These are phyloP conservation scores for Coemansia sp. DNA, from an alignment of 192 early-diverging fungal species.

Conservation along the genomic window DNA sequence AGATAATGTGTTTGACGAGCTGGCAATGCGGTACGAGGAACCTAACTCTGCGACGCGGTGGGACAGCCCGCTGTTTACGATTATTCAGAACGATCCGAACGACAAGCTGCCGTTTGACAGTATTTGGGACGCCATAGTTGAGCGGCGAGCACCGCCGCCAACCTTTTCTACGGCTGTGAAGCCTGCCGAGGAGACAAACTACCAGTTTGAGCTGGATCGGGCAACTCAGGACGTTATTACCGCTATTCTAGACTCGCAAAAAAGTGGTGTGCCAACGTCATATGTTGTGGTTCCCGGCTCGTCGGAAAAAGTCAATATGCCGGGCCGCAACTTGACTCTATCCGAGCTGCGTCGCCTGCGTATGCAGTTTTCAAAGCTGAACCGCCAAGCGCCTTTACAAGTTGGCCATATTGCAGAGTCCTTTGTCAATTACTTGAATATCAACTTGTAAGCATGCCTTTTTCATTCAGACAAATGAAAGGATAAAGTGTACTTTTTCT, in stretches of 20 bases:
- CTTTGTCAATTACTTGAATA: slow-evolving; percentile 93
- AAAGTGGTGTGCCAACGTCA: slow-evolving; percentile 59
- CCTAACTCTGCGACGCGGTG: slow-evolving; percentile 86
- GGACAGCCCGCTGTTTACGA: slow-evolving; percentile 95
- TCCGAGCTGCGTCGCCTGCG: slow-evolving; percentile 77
- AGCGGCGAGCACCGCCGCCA: slow-evolving; percentile 72
- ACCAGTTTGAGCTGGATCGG: slow-evolving; percentile 86
- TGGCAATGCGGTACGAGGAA: slow-evolving; percentile 90
- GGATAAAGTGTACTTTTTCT: neutral
- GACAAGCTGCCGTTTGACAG: slow-evolving; percentile 58
- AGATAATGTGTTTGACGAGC: slow-evolving; percentile 64
- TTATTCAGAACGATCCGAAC: slow-evolving; percentile 68
- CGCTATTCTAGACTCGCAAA: slow-evolving; percentile 75
- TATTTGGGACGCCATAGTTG: slow-evolving; percentile 77
- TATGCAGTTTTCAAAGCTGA: slow-evolving; percentile 84
- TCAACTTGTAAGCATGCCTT: slow-evolving; percentile 58
- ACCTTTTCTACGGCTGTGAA: slow-evolving; percentile 89
- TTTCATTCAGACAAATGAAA: neutral
- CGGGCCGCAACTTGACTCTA: slow-evolving; percentile 70
- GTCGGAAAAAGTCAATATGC: slow-evolving; percentile 54
- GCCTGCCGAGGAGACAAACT: slow-evolving; percentile 87
- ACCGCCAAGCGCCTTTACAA: slow-evolving; percentile 78
- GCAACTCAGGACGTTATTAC: slow-evolving; percentile 77
- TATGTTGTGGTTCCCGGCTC: slow-evolving; percentile 61
- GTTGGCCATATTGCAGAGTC: slow-evolving; percentile 70